phyloP scores from a whole-genome alignment of 495 filamentous ascomycete genomes.

The Penicillium manginii region DNA sequence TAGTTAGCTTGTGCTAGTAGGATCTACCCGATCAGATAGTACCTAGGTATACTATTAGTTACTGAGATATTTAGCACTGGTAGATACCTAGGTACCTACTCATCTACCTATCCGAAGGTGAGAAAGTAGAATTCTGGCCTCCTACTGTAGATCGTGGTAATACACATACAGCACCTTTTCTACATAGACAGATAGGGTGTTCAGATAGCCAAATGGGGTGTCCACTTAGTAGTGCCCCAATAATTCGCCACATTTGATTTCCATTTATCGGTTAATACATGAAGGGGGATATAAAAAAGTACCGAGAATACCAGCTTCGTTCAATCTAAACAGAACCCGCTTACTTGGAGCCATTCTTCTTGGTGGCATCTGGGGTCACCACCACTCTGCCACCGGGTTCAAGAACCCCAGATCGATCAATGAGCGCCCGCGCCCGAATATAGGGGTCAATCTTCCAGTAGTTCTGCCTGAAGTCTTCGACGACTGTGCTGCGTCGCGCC shows the following conservation, averaged over 20 bases:
- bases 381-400: constrained; percentile 46
- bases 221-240: too few relatives aligned
- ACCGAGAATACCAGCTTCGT: background rate
- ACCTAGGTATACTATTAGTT: too few relatives aligned
- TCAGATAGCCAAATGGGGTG: too few relatives aligned
- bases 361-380: background rate
- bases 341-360: background rate
- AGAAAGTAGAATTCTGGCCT: too few relatives aligned
- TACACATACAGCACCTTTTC: too few relatives aligned
- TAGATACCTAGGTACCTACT: too few relatives aligned
- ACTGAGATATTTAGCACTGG: too few relatives aligned
- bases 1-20: too few relatives aligned
- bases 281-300: background rate
- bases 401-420: constrained; percentile 66
- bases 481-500: constrained; percentile 55
- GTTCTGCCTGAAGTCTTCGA: constrained; percentile 48
- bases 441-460: constrained; percentile 77
- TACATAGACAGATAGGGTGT: too few relatives aligned
- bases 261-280: background rate
- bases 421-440: constrained; percentile 61
- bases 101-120: too few relatives aligned
- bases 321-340: background rate
- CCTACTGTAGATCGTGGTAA: too few relatives aligned
- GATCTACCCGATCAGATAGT: too few relatives aligned
- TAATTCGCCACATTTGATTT: background rate